Percentiles rank a stretch among this genome's conserved stretches.
Evolutionary conservation across 148 eudicot genomes (phyloP).

Genomic region (Rheum nobile): DNA sequence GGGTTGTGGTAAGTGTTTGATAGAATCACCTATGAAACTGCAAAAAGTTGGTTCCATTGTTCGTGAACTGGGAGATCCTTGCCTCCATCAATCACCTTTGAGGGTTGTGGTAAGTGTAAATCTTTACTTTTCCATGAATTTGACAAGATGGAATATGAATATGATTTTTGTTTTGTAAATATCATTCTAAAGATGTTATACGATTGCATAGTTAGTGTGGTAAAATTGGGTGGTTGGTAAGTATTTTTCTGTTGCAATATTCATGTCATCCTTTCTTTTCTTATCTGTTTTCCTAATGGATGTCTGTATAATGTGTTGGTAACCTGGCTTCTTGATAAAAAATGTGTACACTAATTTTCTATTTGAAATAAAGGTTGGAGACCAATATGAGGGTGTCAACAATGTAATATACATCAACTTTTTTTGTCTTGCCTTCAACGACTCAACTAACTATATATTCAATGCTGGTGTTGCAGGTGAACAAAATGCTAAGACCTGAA

Average conservation of each 20-base stretch:
- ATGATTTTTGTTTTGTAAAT: background rate
- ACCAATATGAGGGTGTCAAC: background rate
- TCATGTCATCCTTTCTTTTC: background rate
- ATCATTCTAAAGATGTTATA: background rate
- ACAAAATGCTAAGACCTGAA: slow-evolving; percentile 93
- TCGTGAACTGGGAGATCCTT: too few species aligned
- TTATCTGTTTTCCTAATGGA: background rate
- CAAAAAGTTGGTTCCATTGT: slow-evolving; percentile 66
- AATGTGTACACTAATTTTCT: background rate
- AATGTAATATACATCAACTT: background rate
- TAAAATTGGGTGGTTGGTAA: background rate
- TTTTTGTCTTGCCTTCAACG: background rate
- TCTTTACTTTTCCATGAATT: background rate
- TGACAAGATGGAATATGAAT: background rate
- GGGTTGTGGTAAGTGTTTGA: too few species aligned
- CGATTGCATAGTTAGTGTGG: background rate
- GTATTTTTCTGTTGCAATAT: background rate
- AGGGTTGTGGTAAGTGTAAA: slow-evolving; percentile 60
- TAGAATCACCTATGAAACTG: slow-evolving; percentile 49
- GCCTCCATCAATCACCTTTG: slow-evolving; percentile 76
- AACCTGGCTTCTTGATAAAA: too few species aligned
- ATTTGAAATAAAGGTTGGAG: background rate
- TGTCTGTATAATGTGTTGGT: too few species aligned
- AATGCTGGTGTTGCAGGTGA: slow-evolving; percentile 37
- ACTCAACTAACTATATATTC: background rate